A percentile compares a stretch with the other conserved stretches of the same genome.
Evolutionary conservation across 768 basidiomycete species (phyloP).

Genomic region (Cyclocybe aegerita): DNA sequence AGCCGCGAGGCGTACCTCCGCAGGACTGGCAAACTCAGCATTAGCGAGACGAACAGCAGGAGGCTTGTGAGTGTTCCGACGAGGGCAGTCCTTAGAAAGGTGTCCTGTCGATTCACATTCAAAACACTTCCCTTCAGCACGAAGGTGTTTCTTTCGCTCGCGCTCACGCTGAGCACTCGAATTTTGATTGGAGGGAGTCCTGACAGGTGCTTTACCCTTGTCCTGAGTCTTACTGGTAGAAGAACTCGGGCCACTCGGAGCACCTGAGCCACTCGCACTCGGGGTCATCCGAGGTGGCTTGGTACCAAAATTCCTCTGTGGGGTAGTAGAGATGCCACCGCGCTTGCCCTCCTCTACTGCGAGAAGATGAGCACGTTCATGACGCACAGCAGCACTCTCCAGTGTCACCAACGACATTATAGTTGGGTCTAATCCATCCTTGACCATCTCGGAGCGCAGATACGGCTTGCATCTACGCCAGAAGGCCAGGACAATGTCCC

Average conservation of each 20-base stretch:
- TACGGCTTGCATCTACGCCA: constrained; percentile 4
- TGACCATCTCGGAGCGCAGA: constrained; percentile 1
- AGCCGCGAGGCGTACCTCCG: too few relatives aligned
- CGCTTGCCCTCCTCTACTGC: constrained; percentile 1
- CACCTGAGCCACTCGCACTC: too few relatives aligned
- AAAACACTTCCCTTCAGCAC: background rate
- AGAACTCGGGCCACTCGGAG: background rate
- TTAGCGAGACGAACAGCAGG: too few relatives aligned
- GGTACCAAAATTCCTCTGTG: background rate
- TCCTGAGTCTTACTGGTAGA: too few relatives aligned
- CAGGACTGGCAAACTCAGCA: too few relatives aligned
- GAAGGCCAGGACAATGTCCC: constrained; percentile 5
- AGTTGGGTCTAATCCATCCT: constrained; percentile 2
- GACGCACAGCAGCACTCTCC: background rate
- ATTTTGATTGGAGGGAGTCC: background rate
- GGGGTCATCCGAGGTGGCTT: background rate
- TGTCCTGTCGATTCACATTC: background rate
- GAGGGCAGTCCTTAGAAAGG: background rate
- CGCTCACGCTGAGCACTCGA: too few relatives aligned
- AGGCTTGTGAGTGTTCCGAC: background rate
- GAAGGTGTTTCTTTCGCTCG: background rate
- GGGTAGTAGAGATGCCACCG: too few relatives aligned
- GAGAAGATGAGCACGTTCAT: constrained; percentile 1
- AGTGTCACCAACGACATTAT: background rate
- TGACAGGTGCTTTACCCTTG: too few relatives aligned